Base-by-base conservation (phyloP, 805 yeast species). In the Teunomyces aglyptinius region DNA sequence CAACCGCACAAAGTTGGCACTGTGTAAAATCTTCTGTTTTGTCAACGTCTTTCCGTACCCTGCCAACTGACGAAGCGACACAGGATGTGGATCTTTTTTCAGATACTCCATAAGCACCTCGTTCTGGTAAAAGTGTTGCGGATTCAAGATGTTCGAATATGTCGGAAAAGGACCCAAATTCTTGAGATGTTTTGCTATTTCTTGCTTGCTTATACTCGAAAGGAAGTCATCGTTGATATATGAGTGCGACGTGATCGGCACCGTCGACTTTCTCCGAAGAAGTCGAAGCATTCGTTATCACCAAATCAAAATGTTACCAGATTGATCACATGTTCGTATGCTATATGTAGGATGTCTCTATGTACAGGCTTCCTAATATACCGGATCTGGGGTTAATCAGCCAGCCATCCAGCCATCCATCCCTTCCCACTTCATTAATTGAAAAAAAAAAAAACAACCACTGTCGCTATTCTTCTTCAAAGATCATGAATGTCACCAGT, bases 121-220 rank as follows among this genome's bases (percentile, higher is more conserved):
- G 58, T 86, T 86, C 55, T 90, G 97, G 61, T 89, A 92, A 64
- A 87, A 92, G 61, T 90, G 97, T 59, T 88, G 91, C 18, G 78
- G 77, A 45, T 70, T 72, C 34, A 72, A 52, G 45, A 72, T 71
- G 48, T 58, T 67, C 40, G 74, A 69, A 47, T 69, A 68, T 3
- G 70, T 57, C 2, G 76, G 76, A 48, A 61, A 72, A 6, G 76
- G 74, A 5, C 75, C 74, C 42, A 72, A 55, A 48, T 67, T 63
- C 34, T 59, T 49, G 45, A 69, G 55, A 47, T 67, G 70, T 38
- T 58, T 47, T 6, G 66, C 62, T 18, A 61, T 58, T 29, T 58
- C 54, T 38, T 65, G 60, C 39, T 62, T 63, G 52, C 61, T 64
- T 31, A 63, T 60, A 1, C 58, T 49, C 6, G 71, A 62, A 41